Percentiles rank a stretch among this genome's conserved stretches.
phyloP scores from a whole-genome alignment of 352 stramenopile species.

The Phytophthora macrochlamydospora region DNA sequence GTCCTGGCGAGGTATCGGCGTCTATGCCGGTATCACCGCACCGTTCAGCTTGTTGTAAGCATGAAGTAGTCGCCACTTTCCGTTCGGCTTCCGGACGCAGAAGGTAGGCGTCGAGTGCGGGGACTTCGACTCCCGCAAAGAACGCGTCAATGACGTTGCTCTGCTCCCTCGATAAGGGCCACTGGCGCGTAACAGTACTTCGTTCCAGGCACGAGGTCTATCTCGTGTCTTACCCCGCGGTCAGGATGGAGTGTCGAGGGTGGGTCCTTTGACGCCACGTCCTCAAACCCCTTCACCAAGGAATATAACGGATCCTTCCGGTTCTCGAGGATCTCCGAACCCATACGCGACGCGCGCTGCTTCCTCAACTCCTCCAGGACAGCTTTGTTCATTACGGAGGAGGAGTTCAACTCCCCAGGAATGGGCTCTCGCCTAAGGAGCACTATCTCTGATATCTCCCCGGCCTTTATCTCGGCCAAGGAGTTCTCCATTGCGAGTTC shows the following conservation, averaged over 20 bases:
- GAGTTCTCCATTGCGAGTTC: not conserved
- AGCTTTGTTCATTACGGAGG: conserved; percentile 2
- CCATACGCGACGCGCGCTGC: not conserved
- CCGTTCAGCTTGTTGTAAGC: conserved; percentile 41
- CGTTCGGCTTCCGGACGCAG: conserved; percentile 14
- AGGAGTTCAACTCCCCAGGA: conserved; percentile 4
- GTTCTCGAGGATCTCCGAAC: conserved; percentile 1
- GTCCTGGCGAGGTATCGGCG: conserved; percentile 31
- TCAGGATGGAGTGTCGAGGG: conserved; percentile 15
- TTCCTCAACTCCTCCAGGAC: conserved; percentile 2
- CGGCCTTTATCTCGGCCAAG: not conserved
- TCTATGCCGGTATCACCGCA: conserved; percentile 25
- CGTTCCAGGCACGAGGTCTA: conserved; percentile 16
- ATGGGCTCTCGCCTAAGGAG: not conserved
- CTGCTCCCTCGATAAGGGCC: conserved; percentile 28
- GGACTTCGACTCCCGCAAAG: conserved; percentile 28
- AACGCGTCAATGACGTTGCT: conserved; percentile 35
- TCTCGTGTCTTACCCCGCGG: conserved; percentile 24
- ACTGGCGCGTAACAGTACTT: conserved; percentile 29
- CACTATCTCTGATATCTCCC: not conserved
- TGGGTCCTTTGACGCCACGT: conserved; percentile 22
- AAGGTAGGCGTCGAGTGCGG: conserved; percentile 17
- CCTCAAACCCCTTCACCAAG: conserved; percentile 7
- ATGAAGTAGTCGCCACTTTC: conserved; percentile 35
- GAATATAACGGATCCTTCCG: conserved; percentile 7